A percentile compares a stretch with the other conserved stretches of the same genome.
Evolutionary conservation across 2,329 filamentous ascomycete genomes (phyloP).

Genomic region (Fusarium agapanthi): DNA sequence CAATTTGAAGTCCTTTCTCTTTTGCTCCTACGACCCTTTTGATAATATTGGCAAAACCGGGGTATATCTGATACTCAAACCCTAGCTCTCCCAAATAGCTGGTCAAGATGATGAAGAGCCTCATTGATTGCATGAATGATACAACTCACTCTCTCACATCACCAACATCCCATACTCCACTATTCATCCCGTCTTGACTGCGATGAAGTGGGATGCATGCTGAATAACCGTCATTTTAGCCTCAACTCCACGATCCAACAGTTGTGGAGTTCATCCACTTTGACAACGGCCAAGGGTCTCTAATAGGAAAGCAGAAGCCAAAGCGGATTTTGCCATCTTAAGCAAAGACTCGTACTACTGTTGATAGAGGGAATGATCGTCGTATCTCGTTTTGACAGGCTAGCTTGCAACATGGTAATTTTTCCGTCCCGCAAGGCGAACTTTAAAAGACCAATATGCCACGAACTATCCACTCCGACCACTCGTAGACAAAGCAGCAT

Average conservation of each 20-base stretch:
- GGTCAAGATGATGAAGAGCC: background rate
- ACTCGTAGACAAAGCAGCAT: background rate
- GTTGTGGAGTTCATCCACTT: background rate
- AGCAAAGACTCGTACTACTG: background rate
- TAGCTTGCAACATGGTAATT: background rate
- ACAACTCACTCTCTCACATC: background rate
- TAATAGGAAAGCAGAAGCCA: background rate
- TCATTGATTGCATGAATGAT: background rate
- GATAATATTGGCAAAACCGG: background rate
- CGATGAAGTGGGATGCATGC: constrained; percentile 4
- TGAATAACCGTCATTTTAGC: constrained; percentile 1
- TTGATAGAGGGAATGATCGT: background rate
- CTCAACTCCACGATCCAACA: background rate
- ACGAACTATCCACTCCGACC: background rate
- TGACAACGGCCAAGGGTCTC: background rate
- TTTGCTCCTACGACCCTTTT: background rate
- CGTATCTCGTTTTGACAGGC: background rate
- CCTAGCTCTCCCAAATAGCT: too few relatives aligned
- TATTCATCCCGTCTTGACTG: background rate
- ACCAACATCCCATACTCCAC: background rate
- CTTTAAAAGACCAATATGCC: background rate
- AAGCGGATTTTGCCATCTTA: background rate
- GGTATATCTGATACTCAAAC: too few relatives aligned
- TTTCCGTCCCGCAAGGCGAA: constrained; percentile 4
- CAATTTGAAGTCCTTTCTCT: background rate